Evolutionary conservation across 208 protist species (phyloP).

Genomic region (Leishmania lainsoni): DNA sequence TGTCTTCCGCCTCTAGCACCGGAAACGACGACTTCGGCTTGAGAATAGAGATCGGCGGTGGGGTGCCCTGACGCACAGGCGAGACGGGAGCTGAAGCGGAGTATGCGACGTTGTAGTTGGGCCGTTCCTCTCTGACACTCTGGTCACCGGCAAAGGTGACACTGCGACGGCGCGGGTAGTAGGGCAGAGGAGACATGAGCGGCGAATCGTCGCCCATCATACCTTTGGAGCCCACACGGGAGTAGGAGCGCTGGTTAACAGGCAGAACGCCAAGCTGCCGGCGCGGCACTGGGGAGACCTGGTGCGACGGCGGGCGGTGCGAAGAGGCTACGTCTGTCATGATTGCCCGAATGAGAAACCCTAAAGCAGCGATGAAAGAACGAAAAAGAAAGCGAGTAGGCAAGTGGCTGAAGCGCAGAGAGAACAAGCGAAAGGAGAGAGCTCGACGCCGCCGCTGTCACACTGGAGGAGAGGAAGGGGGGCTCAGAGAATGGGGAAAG

Average conservation of each 20-base stretch:
- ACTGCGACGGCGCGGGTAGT: constrained; percentile 79
- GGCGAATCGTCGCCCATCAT: constrained; percentile 65
- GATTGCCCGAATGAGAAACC: background rate
- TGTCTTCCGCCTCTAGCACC: constrained; percentile 23
- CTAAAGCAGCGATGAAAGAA: background rate
- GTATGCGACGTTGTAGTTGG: constrained; percentile 60
- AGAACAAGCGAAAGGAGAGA: background rate
- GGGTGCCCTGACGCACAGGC: constrained; percentile 41
- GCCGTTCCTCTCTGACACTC: constrained; percentile 72
- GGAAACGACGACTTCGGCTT: constrained; percentile 43
- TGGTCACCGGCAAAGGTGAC: constrained; percentile 74
- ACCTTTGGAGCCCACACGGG: constrained; percentile 65
- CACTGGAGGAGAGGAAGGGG: no score
- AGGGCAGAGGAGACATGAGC: constrained; percentile 79
- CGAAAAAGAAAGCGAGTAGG: background rate
- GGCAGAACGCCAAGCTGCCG: constrained; percentile 74
- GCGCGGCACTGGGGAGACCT: constrained; percentile 67
- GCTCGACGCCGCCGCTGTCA: background rate
- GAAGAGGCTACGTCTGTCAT: constrained; percentile 14
- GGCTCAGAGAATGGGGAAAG: background rate
- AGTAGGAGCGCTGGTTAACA: constrained; percentile 87
- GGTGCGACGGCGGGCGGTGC: constrained; percentile 29
- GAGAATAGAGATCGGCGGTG: constrained; percentile 58
- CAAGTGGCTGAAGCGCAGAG: background rate
- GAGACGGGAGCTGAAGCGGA: constrained; percentile 48